Percentiles rank a stretch among this genome's conserved stretches.
Evolutionary conservation across 1,284 basidiomycete genomes (phyloP).

Genomic region (Malassezia dermatis): DNA sequence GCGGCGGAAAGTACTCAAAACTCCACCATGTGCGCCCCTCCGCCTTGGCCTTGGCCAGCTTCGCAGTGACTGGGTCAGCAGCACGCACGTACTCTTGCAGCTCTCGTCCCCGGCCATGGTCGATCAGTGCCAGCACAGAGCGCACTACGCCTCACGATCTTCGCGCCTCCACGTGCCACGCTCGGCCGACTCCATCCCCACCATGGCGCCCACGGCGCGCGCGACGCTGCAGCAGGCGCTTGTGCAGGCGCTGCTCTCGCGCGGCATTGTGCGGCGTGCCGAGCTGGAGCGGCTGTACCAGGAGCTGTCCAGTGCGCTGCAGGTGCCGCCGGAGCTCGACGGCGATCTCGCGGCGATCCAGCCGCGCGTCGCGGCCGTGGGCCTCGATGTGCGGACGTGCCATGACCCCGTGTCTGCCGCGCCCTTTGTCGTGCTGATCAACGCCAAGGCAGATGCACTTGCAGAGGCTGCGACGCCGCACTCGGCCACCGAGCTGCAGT

Average conservation of each 20-base stretch:
- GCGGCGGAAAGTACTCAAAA: constrained; percentile 91
- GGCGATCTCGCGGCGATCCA: constrained; percentile 7
- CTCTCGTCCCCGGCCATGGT: constrained; percentile 1
- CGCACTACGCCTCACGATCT: neutral
- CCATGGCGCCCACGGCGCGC: neutral
- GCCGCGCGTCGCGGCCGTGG: constrained; percentile 11
- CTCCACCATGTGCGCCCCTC: constrained; percentile 50
- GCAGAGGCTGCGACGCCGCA: constrained; percentile 36
- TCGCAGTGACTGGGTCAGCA: constrained; percentile 30
- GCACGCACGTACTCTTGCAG: constrained; percentile 15
- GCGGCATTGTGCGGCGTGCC: neutral
- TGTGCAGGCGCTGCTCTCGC: constrained; percentile 12
- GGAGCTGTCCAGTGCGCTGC: neutral
- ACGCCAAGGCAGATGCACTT: constrained; percentile 30
- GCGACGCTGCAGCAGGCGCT: constrained; percentile 12
- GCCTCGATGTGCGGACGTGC: constrained; percentile 29
- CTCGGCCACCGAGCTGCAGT: constrained; percentile 26
- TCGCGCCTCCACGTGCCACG: constrained; percentile 1
- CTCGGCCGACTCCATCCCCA: constrained; percentile 8
- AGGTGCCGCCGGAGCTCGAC: neutral
- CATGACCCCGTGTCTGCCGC: constrained; percentile 22
- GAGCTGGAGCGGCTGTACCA: neutral
- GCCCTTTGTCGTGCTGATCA: constrained; percentile 27
- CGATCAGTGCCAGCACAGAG: neutral
- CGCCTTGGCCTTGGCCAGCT: constrained; percentile 44